A percentile compares a stretch with the other conserved stretches of the same genome.
These are phyloP conservation scores for Asclepias syriaca DNA, from an alignment of 257 asterid species.

Conservation along the genomic window DNA sequence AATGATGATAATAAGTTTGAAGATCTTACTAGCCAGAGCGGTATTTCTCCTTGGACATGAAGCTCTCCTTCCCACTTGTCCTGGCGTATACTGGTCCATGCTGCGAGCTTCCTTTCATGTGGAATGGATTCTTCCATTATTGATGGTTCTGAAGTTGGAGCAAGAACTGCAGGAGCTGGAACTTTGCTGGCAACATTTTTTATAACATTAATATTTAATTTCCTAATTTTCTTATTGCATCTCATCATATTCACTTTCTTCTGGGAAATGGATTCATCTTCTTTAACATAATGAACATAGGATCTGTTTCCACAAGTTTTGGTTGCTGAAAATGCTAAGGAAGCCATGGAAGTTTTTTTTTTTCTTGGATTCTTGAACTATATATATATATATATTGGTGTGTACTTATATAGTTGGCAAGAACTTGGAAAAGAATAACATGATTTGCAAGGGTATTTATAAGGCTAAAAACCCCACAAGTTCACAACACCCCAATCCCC, in stretches of 20 bases:
- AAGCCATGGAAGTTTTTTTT: conserved; percentile 40
- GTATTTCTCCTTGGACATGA: conserved; percentile 74
- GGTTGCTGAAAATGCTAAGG: conserved; percentile 31
- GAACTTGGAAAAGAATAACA: neutral
- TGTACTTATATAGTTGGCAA: neutral
- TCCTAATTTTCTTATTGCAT: conserved; percentile 1
- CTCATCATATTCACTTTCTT: conserved; percentile 6
- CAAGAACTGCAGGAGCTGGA: conserved; percentile 20
- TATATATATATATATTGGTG: no score
- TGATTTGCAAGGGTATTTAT: conserved; percentile 1
- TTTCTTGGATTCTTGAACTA: neutral
- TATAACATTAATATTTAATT: conserved; percentile 11
- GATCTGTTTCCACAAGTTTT: conserved; percentile 17
- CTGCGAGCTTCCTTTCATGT: conserved; percentile 41
- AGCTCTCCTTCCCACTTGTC: conserved; percentile 95
- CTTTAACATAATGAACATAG: conserved; percentile 19
- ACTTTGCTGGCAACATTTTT: conserved; percentile 44
- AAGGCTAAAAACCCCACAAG: neutral
- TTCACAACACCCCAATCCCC: neutral
- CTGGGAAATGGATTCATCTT: conserved; percentile 23
- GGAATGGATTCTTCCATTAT: conserved; percentile 3
- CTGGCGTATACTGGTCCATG: conserved; percentile 80
- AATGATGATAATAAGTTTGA: neutral
- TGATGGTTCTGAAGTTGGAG: conserved; percentile 23
- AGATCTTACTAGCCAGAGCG: conserved; percentile 69